Evolutionary conservation across 192 early-diverging fungal species (phyloP), one percentile per base, ranked within the genome.

Genomic region (Spizellomyces sp.): DNA sequence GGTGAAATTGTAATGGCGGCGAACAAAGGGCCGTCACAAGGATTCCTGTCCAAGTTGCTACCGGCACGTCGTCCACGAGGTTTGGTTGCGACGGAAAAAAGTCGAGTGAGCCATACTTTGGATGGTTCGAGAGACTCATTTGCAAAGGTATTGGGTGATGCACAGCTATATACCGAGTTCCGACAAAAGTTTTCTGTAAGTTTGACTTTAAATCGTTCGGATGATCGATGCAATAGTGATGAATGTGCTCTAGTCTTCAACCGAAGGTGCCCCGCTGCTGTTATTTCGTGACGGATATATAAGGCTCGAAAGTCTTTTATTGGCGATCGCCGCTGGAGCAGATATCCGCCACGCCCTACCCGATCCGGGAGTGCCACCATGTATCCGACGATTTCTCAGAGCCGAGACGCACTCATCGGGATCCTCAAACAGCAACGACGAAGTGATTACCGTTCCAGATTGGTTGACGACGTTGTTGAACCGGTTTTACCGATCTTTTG

Each of bases 381-480:
- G 54, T 50, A 21, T 48, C 47, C 4, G 54, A n/a, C n/a, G 22
- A 22, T 56, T 22, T 22, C 22, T 56, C n/a, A 36, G 27, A 36
- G 27, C 27, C 27, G 27, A 36, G 27, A 36, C 27, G 3, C 1
- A 36, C 0, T 36, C 27, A 36, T 56, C 54, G 4, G 7, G n/a
- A 56, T n/a, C 22, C 5, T 22, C n/a, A 7, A 56, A 56, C 54
- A 22, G 22, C n/a, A 12, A 66, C 4, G 50, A n/a, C 19, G 66
- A 67, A 22, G n/a, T 68, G 5, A 21, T 68, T 21, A 58, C 17
- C 12, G 45, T 71, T 22, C 69, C 69, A 8, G 58, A 61, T 27
- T 71, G 69, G 69, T 61, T 71, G 15, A 45, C 9, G 36, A 63
- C 69, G 69, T 58, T 61, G n/a, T n/a, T 73, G 45, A 19, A 66